These are phyloP conservation scores for Corymbia maculata DNA, from an alignment of 345 rosid species.

Conservation along the genomic window DNA sequence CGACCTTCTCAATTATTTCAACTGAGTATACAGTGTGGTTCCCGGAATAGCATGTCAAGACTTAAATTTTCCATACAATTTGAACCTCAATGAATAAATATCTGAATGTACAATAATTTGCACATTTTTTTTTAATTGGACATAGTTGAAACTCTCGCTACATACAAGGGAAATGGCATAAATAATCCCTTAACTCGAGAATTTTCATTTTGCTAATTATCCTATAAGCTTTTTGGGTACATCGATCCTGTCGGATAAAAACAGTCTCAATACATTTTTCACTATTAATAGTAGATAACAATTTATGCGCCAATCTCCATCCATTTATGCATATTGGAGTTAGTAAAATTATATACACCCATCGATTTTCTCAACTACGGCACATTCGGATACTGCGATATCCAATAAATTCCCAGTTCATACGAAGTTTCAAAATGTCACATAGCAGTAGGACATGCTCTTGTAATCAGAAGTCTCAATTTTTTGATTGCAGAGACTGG, in stretches of 20 bases:
- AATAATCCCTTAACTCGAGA: neutral
- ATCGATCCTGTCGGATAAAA: too few species aligned
- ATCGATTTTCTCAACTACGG: neutral
- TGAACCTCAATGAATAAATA: neutral
- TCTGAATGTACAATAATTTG: neutral
- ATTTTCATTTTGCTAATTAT: neutral
- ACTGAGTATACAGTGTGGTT: neutral
- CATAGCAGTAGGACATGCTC: neutral
- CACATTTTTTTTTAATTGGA: neutral
- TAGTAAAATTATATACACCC: neutral
- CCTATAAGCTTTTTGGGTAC: too few species aligned
- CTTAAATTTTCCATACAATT: neutral
- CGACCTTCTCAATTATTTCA: neutral
- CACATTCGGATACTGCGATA: neutral
- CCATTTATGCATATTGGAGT: neutral
- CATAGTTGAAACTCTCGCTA: neutral
- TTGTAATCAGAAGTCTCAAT: neutral
- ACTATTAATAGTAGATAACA: neutral
- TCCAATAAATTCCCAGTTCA: neutral
- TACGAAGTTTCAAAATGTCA: neutral
- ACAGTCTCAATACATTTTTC: too few species aligned
- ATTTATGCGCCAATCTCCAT: neutral
- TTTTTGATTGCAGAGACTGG: neutral
- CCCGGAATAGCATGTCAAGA: neutral
- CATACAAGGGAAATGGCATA: neutral